Evolutionary conservation across 2,329 filamentous ascomycete species (phyloP), one percentile per base, ranked within the genome.

Genomic region (Pseudogymnoascus sp.): DNA sequence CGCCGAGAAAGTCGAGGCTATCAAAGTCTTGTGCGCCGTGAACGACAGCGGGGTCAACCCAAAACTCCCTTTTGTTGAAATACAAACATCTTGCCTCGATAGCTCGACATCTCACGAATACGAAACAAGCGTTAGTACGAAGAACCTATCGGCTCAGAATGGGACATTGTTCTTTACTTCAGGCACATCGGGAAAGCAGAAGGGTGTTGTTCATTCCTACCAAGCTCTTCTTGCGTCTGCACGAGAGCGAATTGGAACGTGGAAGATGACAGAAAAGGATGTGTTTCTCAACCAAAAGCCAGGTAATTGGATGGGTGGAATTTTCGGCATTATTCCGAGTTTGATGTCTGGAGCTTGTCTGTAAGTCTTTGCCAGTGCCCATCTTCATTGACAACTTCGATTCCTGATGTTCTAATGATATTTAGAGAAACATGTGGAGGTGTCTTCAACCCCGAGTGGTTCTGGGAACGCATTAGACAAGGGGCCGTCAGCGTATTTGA

Each of bases 401-500:
- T 40, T 16, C 7, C 7, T 41, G 10, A 35, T 53, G 50, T 59
- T 11, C 60, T 64, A 61, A 64, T 40, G 22, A 11, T 46, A n/a
- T 28, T 16, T 59, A 67, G 66, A 59, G 66, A 68, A 33, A 65
- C 62, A 6, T 67, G 64, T 61, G 62, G 62, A 12, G 62, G 61
- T 11, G 63, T 66, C 24, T 68, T 67, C 41, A 61, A 65, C 60
- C 64, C 64, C 19, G 63, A 64, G 33, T 68, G 65, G 66, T 68
- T 68, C 50, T 68, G 67, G 67, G 66, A 68, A 33, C 64, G 67
- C 8, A 65, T 68, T 50, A 66, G 62, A 33, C 35, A 66, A 59
- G 67, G 66, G 7, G 67, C 61, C 16, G 64, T 68, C 37, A 66
- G 63, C 19, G 61, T 67, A 46, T 67, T 67, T 60, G 62, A 64